Evolutionary conservation across 164 flowering plant species (phyloP).

Genomic region (Piper betle): DNA sequence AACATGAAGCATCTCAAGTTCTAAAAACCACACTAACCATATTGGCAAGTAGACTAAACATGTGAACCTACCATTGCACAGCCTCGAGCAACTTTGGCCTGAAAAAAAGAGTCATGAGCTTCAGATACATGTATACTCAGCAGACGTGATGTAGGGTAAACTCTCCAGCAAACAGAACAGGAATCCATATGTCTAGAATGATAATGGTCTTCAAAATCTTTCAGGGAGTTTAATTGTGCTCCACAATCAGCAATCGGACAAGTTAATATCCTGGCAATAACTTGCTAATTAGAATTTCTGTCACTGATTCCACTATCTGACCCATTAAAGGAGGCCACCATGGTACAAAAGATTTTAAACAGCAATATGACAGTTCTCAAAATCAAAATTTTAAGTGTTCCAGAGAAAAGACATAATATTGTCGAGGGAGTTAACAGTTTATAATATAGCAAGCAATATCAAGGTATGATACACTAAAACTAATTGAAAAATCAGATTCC

Average conservation of each 20-base stretch:
- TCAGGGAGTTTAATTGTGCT: conserved; percentile 49
- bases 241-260: conserved; percentile 90
- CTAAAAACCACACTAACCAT: not conserved
- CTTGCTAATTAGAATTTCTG: conserved; percentile 18
- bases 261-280: conserved; percentile 33
- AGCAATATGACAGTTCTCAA: not conserved
- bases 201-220: conserved; percentile 84
- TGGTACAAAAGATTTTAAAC: not conserved
- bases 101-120: conserved; percentile 82
- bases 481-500: too few species aligned
- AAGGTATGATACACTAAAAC: not conserved
- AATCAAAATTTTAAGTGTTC: not conserved
- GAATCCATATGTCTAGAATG: conserved; percentile 77
- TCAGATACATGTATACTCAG: conserved; percentile 95
- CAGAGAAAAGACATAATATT: not conserved
- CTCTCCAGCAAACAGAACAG: conserved; percentile 90
- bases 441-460: not conserved
- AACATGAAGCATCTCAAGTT: conserved; percentile 9
- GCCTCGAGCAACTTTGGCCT: conserved; percentile 92
- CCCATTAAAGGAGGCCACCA: not conserved
- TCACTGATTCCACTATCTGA: conserved; percentile 1
- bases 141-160: conserved; percentile 77
- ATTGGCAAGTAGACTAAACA: not conserved
- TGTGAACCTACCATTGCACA: conserved; percentile 53
- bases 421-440: not conserved